These are phyloP conservation scores for Trichoderma guizhouense DNA, from an alignment of 2,329 filamentous ascomycete genomes.

Conservation along the genomic window DNA sequence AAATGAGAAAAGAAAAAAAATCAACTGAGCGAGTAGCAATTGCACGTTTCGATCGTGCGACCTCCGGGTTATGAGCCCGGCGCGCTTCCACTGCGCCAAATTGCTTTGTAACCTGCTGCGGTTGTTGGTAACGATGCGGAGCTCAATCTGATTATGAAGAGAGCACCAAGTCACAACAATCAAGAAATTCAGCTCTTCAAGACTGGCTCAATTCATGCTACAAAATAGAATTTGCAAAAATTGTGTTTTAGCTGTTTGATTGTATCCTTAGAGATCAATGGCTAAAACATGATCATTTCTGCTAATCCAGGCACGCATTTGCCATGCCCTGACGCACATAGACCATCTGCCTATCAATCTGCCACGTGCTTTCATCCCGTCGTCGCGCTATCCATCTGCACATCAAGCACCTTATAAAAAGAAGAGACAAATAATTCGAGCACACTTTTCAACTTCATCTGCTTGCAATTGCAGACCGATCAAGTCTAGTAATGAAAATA, in stretches of 20 bases:
- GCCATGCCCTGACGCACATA: neutral
- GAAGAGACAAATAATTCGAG: neutral
- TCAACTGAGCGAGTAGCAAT: neutral
- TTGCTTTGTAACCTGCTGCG: neutral
- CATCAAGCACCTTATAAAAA: neutral
- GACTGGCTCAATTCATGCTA: neutral
- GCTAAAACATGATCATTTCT: neutral
- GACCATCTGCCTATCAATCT: neutral
- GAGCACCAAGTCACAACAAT: neutral
- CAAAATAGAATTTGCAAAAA: neutral
- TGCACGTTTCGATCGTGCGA: slow-evolving; percentile 16
- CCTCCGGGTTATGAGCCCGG: slow-evolving; percentile 15
- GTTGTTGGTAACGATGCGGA: neutral
- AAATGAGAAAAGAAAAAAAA: slow-evolving; percentile 7
- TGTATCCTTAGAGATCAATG: rapidly evolving
- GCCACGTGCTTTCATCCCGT: neutral
- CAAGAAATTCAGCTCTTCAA: neutral
- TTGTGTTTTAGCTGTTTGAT: neutral
- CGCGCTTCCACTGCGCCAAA: slow-evolving; percentile 16
- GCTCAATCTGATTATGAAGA: neutral
- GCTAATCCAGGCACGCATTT: neutral
- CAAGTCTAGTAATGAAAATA: neutral
- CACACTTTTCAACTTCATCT: neutral
- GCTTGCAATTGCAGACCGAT: neutral
- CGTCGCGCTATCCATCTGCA: neutral